Percentiles rank a stretch among this genome's conserved stretches.
Evolutionary conservation across 306 rosid genomes (phyloP).

Genomic region (Pyrus communis): DNA sequence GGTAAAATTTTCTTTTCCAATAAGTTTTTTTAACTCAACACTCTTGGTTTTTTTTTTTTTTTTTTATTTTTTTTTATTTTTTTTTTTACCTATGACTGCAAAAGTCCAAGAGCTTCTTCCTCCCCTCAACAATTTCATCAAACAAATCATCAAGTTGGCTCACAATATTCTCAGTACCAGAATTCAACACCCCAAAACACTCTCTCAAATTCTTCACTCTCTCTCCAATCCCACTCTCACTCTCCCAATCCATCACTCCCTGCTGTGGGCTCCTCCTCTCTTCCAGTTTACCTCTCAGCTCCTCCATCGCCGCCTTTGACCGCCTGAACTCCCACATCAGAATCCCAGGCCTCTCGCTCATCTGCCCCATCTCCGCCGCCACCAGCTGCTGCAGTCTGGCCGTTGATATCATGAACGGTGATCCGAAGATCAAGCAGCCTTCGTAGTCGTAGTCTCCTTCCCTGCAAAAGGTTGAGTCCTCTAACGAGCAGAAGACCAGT

Average conservation of each 20-base stretch:
- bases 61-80: background rate
- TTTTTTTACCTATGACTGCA: conserved; percentile 73
- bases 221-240: conserved; percentile 60
- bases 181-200: conserved; percentile 68
- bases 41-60: no score
- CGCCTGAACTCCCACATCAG: conserved; percentile 65
- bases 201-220: conserved; percentile 72
- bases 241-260: conserved; percentile 49
- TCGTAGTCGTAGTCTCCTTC: conserved; percentile 44
- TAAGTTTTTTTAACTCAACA: no score
- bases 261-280: conserved; percentile 40
- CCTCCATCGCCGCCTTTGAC: conserved; percentile 85
- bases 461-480: conserved; percentile 41
- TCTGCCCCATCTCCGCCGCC: conserved; percentile 66
- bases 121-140: conserved; percentile 96
- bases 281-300: conserved; percentile 68
- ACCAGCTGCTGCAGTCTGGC: conserved; percentile 81
- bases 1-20: background rate
- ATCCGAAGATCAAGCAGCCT: conserved; percentile 76
- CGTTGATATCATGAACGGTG: conserved; percentile 89
- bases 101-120: conserved; percentile 97
- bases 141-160: conserved; percentile 97
- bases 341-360: conserved; percentile 61
- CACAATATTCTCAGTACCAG: conserved; percentile 77
- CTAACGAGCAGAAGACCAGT: conserved; percentile 71